phyloP scores from a whole-genome alignment of 2,329 filamentous ascomycete species.

The Epichloe festucae region DNA sequence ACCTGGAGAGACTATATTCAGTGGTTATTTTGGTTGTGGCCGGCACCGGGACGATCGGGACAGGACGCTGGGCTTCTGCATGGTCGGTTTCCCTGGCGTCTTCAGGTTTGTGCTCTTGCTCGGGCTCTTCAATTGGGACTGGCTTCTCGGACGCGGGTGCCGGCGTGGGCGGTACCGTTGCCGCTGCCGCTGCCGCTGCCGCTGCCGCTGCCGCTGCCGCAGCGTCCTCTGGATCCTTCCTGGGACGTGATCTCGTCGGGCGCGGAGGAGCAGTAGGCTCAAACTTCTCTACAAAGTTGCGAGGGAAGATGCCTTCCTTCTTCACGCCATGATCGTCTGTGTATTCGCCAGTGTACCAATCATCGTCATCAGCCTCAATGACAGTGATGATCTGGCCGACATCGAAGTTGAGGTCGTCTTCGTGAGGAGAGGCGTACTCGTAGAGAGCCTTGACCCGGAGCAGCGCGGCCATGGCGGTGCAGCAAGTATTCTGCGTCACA shows the following conservation, averaged over 20 bases:
- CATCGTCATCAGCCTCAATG: constrained; percentile 79
- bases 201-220: constrained; percentile 22
- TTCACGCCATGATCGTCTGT: constrained; percentile 60
- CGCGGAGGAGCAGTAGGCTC: constrained; percentile 84
- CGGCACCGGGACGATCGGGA: constrained; percentile 16
- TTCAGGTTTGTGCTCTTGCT: constrained; percentile 21
- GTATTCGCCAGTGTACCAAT: constrained; percentile 91
- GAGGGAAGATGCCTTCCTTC: constrained; percentile 79
- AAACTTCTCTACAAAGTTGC: constrained; percentile 95
- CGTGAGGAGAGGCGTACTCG: constrained; percentile 85
- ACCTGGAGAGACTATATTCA: constrained; percentile 11
- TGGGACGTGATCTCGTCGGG: constrained; percentile 60
- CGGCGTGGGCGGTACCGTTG: constrained; percentile 21
- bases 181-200: constrained; percentile 21
- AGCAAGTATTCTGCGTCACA: constrained; percentile 3
- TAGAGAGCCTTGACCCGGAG: constrained; percentile 96
- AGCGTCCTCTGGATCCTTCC: constrained; percentile 36
- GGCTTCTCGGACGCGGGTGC: constrained; percentile 14
- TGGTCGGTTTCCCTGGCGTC: constrained; percentile 18
- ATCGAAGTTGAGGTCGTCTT: constrained; percentile 84
- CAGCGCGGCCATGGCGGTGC: constrained; percentile 52
- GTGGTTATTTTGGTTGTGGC: constrained; percentile 18
- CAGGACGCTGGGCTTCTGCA: constrained; percentile 22
- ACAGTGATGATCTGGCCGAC: constrained; percentile 86
- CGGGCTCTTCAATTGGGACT: constrained; percentile 10